phyloP scores from a whole-genome alignment of 1,284 basidiomycete genomes.

The Trichosporon faecale region DNA sequence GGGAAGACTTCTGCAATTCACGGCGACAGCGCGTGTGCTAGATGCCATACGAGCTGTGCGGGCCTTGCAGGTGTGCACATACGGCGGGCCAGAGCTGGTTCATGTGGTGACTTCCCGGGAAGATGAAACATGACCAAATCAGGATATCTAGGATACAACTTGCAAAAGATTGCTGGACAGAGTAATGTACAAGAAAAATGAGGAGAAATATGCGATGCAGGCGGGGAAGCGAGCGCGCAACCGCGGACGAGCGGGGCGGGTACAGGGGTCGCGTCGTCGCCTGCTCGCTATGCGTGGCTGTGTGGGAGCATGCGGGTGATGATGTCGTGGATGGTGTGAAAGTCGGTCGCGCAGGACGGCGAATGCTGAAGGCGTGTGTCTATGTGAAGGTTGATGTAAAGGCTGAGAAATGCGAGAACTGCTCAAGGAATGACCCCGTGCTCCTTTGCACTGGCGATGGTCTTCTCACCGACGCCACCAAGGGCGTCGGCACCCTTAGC shows the following conservation, averaged over 20 bases:
- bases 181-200: neutral
- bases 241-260: neutral
- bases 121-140: neutral
- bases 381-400: neutral
- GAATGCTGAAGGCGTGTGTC: neutral
- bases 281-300: neutral
- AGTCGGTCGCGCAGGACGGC: neutral
- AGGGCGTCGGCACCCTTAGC: neutral
- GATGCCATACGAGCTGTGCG: neutral
- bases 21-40: neutral
- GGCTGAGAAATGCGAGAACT: neutral
- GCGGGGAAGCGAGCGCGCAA: neutral
- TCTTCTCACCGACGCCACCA: neutral
- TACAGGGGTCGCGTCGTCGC: neutral
- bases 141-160: constrained; percentile 3
- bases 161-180: neutral
- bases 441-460: constrained; percentile 2
- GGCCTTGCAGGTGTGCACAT: neutral
- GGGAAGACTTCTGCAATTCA: neutral
- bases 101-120: neutral
- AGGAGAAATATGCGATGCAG: neutral
- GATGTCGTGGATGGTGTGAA: neutral
- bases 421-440: constrained; percentile 3
- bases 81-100: neutral
- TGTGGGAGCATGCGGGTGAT: neutral